Percentiles rank a stretch among this genome's conserved stretches.
Conservation (phyloP, 1,284 basidiomycete species). For the Malassezia japonica region DNA sequence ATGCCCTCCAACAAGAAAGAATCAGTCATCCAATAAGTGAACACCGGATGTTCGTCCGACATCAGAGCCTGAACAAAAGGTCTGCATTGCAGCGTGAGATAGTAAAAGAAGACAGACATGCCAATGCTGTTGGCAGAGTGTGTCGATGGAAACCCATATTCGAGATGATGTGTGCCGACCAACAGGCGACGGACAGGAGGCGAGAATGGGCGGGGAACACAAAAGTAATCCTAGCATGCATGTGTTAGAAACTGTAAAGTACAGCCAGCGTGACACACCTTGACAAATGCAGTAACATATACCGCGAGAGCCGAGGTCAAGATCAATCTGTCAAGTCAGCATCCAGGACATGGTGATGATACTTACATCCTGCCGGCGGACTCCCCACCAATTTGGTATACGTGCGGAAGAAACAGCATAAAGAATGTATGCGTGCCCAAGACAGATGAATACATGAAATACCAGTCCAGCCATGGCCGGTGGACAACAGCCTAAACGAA, state of each 20-base stretch:
- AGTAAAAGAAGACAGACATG: slow-evolving; percentile 55
- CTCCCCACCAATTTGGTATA: slow-evolving; percentile 75
- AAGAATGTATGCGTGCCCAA: slow-evolving; percentile 82
- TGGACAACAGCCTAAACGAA: slow-evolving; percentile 14
- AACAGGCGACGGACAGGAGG: slow-evolving; percentile 75
- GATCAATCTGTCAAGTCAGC: slow-evolving; percentile 22
- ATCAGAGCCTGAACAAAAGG: neutral
- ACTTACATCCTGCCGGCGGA: slow-evolving; percentile 65
- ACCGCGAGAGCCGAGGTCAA: slow-evolving; percentile 70
- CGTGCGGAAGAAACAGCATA: slow-evolving; percentile 72
- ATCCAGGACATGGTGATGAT: neutral
- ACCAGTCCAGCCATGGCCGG: slow-evolving; percentile 63
- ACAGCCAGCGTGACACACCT: slow-evolving; percentile 41
- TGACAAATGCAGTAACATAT: slow-evolving; percentile 71
- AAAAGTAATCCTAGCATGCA: slow-evolving; percentile 71
- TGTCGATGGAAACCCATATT: slow-evolving; percentile 88
- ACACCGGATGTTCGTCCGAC: neutral
- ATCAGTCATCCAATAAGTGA: slow-evolving; percentile 9
- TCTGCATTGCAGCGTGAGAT: slow-evolving; percentile 22
- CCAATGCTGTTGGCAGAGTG: slow-evolving; percentile 86
- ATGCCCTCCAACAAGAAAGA: slow-evolving; percentile 27
- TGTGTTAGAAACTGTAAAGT: neutral
- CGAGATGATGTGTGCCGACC: slow-evolving; percentile 50
- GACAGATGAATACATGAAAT: slow-evolving; percentile 81
- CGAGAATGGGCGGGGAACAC: slow-evolving; percentile 78